Evolutionary conservation across 805 yeast species (phyloP).

Genomic region (Starmerella floricola): DNA sequence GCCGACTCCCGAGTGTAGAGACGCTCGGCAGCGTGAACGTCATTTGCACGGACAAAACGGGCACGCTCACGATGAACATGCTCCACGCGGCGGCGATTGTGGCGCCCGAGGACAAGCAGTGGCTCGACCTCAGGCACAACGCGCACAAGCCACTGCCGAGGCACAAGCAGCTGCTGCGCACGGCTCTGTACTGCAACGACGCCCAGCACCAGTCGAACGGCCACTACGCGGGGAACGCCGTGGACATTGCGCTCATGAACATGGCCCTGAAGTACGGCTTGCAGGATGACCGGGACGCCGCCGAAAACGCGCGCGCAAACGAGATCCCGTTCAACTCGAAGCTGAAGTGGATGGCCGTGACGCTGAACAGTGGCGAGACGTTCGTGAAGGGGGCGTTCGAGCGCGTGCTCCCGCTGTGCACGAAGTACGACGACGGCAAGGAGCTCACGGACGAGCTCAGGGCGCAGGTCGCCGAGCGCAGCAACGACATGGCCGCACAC

Average conservation of each 20-base stretch:
- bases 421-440: slow-evolving; percentile 50
- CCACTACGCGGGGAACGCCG: slow-evolving; percentile 78
- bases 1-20: slow-evolving; percentile 82
- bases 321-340: slow-evolving; percentile 79
- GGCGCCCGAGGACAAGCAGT: slow-evolving; percentile 12
- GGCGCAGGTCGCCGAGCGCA: slow-evolving; percentile 41
- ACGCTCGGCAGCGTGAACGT: slow-evolving; percentile 49
- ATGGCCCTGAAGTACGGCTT: slow-evolving; percentile 56
- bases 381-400: slow-evolving; percentile 89
- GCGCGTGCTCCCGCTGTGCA: slow-evolving; percentile 48
- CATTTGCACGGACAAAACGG: slow-evolving; percentile 41
- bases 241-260: slow-evolving; percentile 84
- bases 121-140: slow-evolving; percentile 18
- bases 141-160: not conserved
- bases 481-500: slow-evolving; percentile 56
- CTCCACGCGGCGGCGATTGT: slow-evolving; percentile 28
- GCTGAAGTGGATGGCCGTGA: slow-evolving; percentile 85
- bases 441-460: slow-evolving; percentile 44
- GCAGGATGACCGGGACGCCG: slow-evolving; percentile 50
- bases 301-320: slow-evolving; percentile 40
- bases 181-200: slow-evolving; percentile 30
- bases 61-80: slow-evolving; percentile 39
- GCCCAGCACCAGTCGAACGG: slow-evolving; percentile 34
- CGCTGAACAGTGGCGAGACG: slow-evolving; percentile 47
- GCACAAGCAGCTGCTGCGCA: slow-evolving; percentile 19